Base-by-base conservation (phyloP, 176 grass and related monocot species). In the Rhynchospora breviuscula region DNA sequence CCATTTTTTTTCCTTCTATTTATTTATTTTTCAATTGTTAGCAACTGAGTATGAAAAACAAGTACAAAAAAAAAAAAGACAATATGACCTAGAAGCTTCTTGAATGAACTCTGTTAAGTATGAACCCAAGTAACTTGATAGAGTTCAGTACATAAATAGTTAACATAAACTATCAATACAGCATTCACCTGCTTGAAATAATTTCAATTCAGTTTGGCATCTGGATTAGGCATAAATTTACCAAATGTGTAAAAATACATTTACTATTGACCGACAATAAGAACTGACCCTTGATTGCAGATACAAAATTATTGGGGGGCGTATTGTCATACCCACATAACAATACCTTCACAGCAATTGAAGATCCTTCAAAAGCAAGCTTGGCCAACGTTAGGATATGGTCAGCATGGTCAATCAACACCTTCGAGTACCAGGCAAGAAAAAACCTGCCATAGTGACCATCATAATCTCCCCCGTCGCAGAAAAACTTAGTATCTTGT, bases 381-480 rank as follows among this genome's bases (percentile, higher is more conserved):
- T 90, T 94, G 17, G 92, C 87, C 45, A 98, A 80, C 84, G 90
- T 94, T 14, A 98, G 75, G 56, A 94, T 92, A 26, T 72, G 75
- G 31, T 94, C 95, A 3, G 89, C 90, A 85, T 98, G 95, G 66
- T 98, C 92, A 64, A 94, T 72, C 79, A 94, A 80, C 18, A 88
- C 78, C 48, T 90, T 83, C 3, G 92, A 93, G 23, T 94, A 98
- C 92, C 92, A 98, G 79, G 87, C 77, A 43, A 98, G 95, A 59
- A 98, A 98, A 76, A 98, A 98, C 17, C 92, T 88, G 59, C 95
- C 95, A 67, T 98, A 94, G 59, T 88, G 92, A 35, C 92, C 92
- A 87, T 98, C 91, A 81, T 93, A 98, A 53, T 93, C 92, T 78
- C 95, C 95, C 87, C 95, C 95, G 6, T 98, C 95, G 86, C 87